Conservation (phyloP, 2,329 filamentous ascomycete species). For the Penicillium sp. region DNA sequence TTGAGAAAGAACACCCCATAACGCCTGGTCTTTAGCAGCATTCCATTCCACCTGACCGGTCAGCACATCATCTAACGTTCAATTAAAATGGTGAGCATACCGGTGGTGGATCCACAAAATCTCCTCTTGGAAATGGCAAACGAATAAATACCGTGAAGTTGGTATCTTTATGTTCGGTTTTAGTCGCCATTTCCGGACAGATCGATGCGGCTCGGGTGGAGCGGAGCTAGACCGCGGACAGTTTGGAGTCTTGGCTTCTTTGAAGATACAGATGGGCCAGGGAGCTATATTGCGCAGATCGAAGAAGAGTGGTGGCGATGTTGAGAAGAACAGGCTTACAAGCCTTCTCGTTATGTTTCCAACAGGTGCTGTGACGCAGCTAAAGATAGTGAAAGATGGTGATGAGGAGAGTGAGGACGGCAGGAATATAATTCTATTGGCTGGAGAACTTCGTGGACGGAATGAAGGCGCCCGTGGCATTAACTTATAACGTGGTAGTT, state of each 20-base stretch:
- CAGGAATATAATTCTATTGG: conserved; percentile 7
- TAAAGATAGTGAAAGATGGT: neutral
- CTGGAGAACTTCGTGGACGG: neutral
- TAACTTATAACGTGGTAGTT: neutral
- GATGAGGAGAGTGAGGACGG: conserved; percentile 7
- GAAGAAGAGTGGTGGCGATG: neutral
- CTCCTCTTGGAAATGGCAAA: conserved; percentile 81
- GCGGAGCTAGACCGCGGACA: neutral
- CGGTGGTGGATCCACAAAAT: conserved; percentile 86
- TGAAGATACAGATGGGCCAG: neutral
- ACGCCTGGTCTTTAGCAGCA: conserved; percentile 75
- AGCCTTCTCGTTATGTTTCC: neutral
- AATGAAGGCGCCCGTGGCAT: neutral
- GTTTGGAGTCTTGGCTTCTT: neutral
- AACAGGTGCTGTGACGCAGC: neutral
- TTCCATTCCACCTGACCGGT: conserved; percentile 77
- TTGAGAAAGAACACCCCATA: conserved; percentile 88
- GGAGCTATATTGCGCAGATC: neutral
- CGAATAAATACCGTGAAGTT: conserved; percentile 75
- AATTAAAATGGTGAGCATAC: conserved; percentile 52
- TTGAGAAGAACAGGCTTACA: neutral
- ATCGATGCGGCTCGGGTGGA: neutral
- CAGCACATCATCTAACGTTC: conserved; percentile 7
- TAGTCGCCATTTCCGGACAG: conserved; percentile 13
- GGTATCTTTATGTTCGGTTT: conserved; percentile 6